These are phyloP conservation scores for Russula griseocarnosa DNA, from an alignment of 768 basidiomycete genomes.

Conservation along the genomic window DNA sequence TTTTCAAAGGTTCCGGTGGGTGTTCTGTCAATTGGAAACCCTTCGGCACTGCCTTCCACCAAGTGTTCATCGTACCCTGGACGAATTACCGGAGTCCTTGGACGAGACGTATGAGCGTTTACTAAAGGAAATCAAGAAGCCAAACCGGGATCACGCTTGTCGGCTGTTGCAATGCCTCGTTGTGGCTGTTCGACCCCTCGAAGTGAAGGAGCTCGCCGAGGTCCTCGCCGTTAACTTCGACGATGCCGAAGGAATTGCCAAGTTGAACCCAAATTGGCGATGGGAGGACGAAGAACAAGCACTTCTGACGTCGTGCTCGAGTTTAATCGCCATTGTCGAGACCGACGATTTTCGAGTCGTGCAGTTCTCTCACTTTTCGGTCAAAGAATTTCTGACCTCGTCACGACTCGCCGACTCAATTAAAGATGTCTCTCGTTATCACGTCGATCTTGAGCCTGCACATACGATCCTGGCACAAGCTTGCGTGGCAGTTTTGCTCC, in stretches of 20 bases:
- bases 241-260: background rate
- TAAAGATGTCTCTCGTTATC: slow-evolving; percentile 1
- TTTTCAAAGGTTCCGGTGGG: slow-evolving; percentile 5
- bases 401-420: background rate
- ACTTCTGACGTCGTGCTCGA: background rate
- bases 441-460: background rate
- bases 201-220: slow-evolving; percentile 5
- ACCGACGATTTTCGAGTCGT: background rate
- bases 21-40: background rate
- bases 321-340: background rate
- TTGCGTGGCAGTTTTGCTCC: background rate
- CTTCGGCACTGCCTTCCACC: slow-evolving; percentile 5
- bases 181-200: background rate
- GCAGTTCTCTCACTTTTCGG: slow-evolving; percentile 9
- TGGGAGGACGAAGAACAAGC: slow-evolving; percentile 7
- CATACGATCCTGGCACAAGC: background rate
- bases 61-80: background rate
- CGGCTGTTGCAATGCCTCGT: slow-evolving; percentile 11
- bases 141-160: background rate
- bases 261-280: background rate
- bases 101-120: slow-evolving; percentile 9
- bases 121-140: slow-evolving; percentile 1
- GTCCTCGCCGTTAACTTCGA: slow-evolving; percentile 4
- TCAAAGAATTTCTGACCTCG: slow-evolving; percentile 11
- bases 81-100: background rate